These are phyloP conservation scores for Pythium guiyangense DNA, from an alignment of 352 stramenopile species.

Conservation along the genomic window DNA sequence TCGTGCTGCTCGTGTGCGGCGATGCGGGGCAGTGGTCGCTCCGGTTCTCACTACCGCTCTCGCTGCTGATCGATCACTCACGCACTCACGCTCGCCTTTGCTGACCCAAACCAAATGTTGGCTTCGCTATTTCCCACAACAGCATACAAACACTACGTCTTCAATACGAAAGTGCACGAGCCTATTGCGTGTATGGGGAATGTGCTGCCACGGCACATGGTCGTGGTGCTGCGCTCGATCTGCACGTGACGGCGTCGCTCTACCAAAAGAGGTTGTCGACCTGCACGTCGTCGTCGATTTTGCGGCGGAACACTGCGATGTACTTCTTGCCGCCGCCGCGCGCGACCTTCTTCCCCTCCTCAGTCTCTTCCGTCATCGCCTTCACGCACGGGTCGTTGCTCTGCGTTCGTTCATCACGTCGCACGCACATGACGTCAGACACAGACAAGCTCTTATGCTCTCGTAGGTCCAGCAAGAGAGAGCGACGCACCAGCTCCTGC, in stretches of 20 bases:
- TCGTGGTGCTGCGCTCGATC: not conserved
- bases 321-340: conserved; percentile 89
- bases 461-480: too few species aligned
- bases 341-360: conserved; percentile 98
- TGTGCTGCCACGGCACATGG: not conserved
- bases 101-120: too few species aligned
- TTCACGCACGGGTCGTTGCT: conserved; percentile 90
- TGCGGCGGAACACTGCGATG: conserved; percentile 74
- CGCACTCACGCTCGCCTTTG: too few species aligned
- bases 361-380: conserved; percentile 95
- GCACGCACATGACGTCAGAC: too few species aligned
- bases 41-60: not conserved
- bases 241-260: too few species aligned
- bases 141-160: too few species aligned
- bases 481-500: conserved; percentile 59
- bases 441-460: too few species aligned
- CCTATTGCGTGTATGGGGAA: too few species aligned
- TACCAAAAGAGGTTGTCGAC: conserved; percentile 71
- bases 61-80: too few species aligned
- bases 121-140: too few species aligned
- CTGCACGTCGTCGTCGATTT: conserved; percentile 50
- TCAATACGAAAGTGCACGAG: too few species aligned
- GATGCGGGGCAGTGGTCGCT: not conserved
- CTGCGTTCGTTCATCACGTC: conserved; percentile 18
- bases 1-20: too few species aligned